phyloP scores from a whole-genome alignment of 192 early-diverging fungal genomes.

The Coemansia asiatica region DNA sequence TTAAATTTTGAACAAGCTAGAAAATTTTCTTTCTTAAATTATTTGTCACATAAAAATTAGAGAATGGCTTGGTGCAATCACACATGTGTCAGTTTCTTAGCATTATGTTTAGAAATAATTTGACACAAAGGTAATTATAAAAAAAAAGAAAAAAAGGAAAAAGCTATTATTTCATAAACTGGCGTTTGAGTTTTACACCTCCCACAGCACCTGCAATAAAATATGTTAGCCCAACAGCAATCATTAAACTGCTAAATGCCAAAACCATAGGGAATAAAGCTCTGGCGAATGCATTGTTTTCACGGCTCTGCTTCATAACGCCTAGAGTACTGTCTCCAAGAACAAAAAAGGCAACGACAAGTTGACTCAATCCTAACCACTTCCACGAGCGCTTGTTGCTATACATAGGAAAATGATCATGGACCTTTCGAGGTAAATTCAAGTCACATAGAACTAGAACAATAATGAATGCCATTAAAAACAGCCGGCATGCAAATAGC shows the following conservation, averaged over 20 bases:
- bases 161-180: background rate
- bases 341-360: slow-evolving; percentile 37
- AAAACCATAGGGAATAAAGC: slow-evolving; percentile 34
- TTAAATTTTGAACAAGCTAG: too few species aligned
- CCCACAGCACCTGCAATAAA: slow-evolving; percentile 43
- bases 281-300: slow-evolving; percentile 11
- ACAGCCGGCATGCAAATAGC: slow-evolving; percentile 36
- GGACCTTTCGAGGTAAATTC: slow-evolving; percentile 13
- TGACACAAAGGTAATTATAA: too few species aligned
- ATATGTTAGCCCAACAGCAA: slow-evolving; percentile 23
- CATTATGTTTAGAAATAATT: background rate
- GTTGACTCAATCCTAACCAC: slow-evolving; percentile 38
- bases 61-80: background rate
- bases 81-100: too few species aligned
- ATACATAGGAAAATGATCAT: slow-evolving; percentile 45
- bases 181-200: slow-evolving; percentile 24
- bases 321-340: slow-evolving; percentile 33
- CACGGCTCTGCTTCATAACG: slow-evolving; percentile 11
- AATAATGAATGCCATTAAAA: slow-evolving; percentile 20
- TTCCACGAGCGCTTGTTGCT: slow-evolving; percentile 26
- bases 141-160: too few species aligned
- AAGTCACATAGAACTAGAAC: slow-evolving; percentile 40
- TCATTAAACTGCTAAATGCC: slow-evolving; percentile 23
- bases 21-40: too few species aligned
- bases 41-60: background rate